phyloP scores from a whole-genome alignment of 495 filamentous ascomycete genomes.

The Aspergillus nanangensis region DNA sequence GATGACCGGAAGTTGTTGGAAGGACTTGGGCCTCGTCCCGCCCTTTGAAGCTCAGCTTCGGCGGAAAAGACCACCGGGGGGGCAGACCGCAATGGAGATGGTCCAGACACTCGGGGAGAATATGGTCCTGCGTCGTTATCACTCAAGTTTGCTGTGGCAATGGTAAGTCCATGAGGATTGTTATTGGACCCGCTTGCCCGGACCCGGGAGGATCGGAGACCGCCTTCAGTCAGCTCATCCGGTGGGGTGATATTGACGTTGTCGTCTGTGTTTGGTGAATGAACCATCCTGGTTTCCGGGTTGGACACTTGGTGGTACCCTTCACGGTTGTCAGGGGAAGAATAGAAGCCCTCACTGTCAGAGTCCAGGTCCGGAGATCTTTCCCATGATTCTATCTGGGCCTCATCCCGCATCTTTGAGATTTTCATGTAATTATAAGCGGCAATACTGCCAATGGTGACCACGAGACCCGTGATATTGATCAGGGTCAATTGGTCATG shows the following conservation, averaged over 20 bases:
- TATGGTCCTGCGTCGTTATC: slow-evolving; percentile 21
- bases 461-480: slow-evolving; percentile 81
- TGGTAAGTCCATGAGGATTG: slow-evolving; percentile 23
- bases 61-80: slow-evolving; percentile 29
- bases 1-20: slow-evolving; percentile 17
- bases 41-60: slow-evolving; percentile 21
- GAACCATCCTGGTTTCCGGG: slow-evolving; percentile 21
- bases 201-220: slow-evolving; percentile 34
- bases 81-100: slow-evolving; percentile 30
- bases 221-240: slow-evolving; percentile 15
- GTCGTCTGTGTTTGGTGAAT: slow-evolving; percentile 17
- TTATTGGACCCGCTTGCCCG: slow-evolving; percentile 31
- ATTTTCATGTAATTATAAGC: slow-evolving; percentile 96
- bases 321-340: slow-evolving; percentile 16
- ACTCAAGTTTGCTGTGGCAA: slow-evolving; percentile 29
- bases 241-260: slow-evolving; percentile 25
- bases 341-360: slow-evolving; percentile 27
- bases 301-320: slow-evolving; percentile 25
- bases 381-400: slow-evolving; percentile 29
- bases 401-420: slow-evolving; percentile 75
- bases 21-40: slow-evolving; percentile 17
- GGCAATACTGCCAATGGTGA: slow-evolving; percentile 82
- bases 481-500: slow-evolving; percentile 84
- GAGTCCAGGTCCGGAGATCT: slow-evolving; percentile 26
- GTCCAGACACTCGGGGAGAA: slow-evolving; percentile 11